Evolutionary conservation across 176 grass and related monocot genomes (phyloP), one percentile per base, ranked within the genome.

Genomic region (Typha latifolia): DNA sequence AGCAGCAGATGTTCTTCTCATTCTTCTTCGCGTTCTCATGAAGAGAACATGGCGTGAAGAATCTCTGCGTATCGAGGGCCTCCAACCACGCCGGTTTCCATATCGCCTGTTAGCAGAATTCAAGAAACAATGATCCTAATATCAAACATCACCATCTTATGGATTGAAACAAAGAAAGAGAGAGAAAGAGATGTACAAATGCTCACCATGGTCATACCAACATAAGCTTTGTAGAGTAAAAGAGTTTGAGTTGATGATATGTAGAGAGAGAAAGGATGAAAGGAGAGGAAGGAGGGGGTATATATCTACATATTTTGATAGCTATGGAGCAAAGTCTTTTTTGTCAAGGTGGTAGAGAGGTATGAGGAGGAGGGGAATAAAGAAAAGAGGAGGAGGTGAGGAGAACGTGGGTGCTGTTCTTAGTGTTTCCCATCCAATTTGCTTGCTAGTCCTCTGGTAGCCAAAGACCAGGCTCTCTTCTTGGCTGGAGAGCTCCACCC

Each of bases 321-420:
- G 12, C 21, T 0, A 21, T 23, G 14, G 7, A 3, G 4, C 24
- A 14, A 16, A 13, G 27, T 14, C 2, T 10, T 29, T 64, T 32
- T 43, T 21, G 53, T 57, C 13, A 18, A 20, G 15, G 10, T 5
- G 19, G 27, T 29, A 29, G 4, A 29, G 29, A 32, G 24, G 31
- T 14, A 29, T 64, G 24, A 64, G 37, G 66, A 49, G 16, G 48
- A 18, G 53, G 53, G 53, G 53, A 57, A 57, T 57, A 57, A 18
- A 68, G 14, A 66, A 12, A 61, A 9, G 3, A 51, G 55, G 77
- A 80, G 70, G 81, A 65, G 81, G 76, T 81, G 84, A 96, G 82
- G 84, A 61, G 87, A 96, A 96, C 91, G 91, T 96, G 91, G 91
- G 84, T 88, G 91, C 91, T 91, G 87, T 91, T 96, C 87, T 81